Evolutionary conservation across 257 asterid genomes (phyloP).

Genomic region (Knoxia roxburghii): DNA sequence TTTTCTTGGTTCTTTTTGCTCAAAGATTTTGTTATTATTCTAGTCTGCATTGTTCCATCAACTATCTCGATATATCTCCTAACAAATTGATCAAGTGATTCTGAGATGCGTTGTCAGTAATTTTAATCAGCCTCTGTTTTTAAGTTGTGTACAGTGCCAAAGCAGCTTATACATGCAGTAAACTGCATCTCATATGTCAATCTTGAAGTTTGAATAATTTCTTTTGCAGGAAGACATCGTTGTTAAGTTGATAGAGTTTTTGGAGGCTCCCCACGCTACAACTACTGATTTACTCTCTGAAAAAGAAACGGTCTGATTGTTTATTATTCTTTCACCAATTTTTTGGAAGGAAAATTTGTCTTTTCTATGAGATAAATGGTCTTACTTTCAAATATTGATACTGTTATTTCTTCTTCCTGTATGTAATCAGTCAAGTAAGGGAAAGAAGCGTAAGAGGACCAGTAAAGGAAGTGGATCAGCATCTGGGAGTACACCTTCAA

Average conservation of each 20-base stretch:
- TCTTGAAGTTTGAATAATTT: not conserved
- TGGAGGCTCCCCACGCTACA: constrained; percentile 81
- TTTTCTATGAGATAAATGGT: not conserved
- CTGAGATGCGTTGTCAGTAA: not conserved
- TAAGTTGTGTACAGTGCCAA: not conserved
- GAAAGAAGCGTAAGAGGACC: constrained; percentile 67
- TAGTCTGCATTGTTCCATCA: not conserved
- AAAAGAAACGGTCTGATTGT: constrained; percentile 61
- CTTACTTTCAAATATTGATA: not conserved
- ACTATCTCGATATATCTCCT: not conserved
- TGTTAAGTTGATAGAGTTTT: constrained; percentile 65
- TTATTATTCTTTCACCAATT: not conserved
- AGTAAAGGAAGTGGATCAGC: constrained; percentile 37
- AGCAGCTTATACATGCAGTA: not conserved
- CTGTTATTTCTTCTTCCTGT: constrained; percentile 2
- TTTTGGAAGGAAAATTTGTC: not conserved
- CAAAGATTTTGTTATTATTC: constrained; percentile 3
- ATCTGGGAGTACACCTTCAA: constrained; percentile 50
- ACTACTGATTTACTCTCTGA: constrained; percentile 69
- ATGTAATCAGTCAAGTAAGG: constrained; percentile 47
- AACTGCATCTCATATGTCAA: not conserved
- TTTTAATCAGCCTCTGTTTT: not conserved
- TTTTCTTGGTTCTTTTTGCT: not conserved
- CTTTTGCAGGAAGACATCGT: constrained; percentile 72
- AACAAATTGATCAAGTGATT: not conserved